Base-by-base conservation (phyloP, 2,329 filamentous ascomycete genomes). In the Aspergillus sp. region DNA sequence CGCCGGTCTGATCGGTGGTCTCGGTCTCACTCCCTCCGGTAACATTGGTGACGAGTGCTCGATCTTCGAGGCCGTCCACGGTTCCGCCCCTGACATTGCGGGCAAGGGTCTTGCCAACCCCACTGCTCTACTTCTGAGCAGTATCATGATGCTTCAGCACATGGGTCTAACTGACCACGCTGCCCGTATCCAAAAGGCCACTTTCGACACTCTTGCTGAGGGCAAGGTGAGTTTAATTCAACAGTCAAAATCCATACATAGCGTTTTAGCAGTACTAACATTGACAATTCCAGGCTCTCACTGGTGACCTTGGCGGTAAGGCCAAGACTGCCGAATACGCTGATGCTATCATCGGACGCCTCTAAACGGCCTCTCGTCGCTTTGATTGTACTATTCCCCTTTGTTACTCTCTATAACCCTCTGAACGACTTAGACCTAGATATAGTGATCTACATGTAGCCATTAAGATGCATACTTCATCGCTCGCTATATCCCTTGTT, bases 21-120 rank as follows among this genome's bases (percentile, higher is more conserved):
- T 98, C 55, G 93, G 93, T 70, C 83, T 98, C 44, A 96, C 93
- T 35, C 93, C 93, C 56, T 97, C 91, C 35, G 93, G 91, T 66
- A 98, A 98, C 82, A 97, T 96, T 66, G 93, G 89, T 73, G 89
- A 96, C 74, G 87, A 95, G 78, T 97, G 89, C 85, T 95, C 88
- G 70, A 96, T 97, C 77, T 98, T 98, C 77, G 93, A 98, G 78
- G 93, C 93, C 63, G 93, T 98, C 63, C 93, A 98, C 79, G 91
- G 91, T 62, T 95, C 89, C 57, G 91, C 91, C 50, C 91, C 91
- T 51, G 91, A 97, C 72, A 97, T 97, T 69, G 89, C 88, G 56
- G 91, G 91, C 72, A 89, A 96, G 82, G 86, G 81, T 58, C 85
- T 97, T 59, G 93, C 93, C 65, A 98, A 98, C 81, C 93, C 93